Conservation (phyloP, 176 grass and related monocot genomes). For the Oryza meridionalis region DNA sequence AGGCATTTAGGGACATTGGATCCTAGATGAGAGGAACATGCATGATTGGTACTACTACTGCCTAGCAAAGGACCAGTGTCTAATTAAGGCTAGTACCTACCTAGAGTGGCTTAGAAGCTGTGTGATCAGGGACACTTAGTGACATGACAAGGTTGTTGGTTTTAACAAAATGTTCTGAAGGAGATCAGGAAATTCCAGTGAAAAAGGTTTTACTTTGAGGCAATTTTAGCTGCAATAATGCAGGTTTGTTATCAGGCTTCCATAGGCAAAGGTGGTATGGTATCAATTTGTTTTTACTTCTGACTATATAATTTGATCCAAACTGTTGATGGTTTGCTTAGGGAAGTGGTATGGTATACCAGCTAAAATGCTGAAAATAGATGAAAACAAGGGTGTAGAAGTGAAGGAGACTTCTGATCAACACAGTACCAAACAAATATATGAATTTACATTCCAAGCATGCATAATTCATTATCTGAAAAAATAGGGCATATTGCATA, state of each 20-base stretch:
- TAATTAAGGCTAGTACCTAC: constrained; percentile 7
- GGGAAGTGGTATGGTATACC: background rate
- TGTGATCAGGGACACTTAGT: background rate
- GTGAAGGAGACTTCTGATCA: background rate
- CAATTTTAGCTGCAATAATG: background rate
- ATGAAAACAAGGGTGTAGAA: background rate
- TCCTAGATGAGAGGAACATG: constrained; percentile 45
- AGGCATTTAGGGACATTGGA: constrained; percentile 39
- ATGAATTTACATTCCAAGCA: too few relatives aligned
- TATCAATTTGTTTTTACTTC: background rate
- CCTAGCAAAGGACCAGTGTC: constrained; percentile 45
- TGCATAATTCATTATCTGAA: too few relatives aligned
- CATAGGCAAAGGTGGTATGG: background rate
- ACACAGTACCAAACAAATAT: background rate
- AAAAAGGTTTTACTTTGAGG: background rate
- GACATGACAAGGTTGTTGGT: background rate
- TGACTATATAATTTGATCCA: background rate
- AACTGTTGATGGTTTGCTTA: background rate
- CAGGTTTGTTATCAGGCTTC: background rate
- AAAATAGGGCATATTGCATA: background rate
- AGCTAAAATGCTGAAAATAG: too few relatives aligned
- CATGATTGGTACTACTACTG: constrained; percentile 34
- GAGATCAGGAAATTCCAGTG: background rate
- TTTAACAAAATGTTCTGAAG: background rate
- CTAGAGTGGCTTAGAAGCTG: background rate